Percentiles rank a stretch among this genome's conserved stretches.
Evolutionary conservation across 2,329 filamentous ascomycete species (phyloP).

Genomic region (Fusarium sp.): DNA sequence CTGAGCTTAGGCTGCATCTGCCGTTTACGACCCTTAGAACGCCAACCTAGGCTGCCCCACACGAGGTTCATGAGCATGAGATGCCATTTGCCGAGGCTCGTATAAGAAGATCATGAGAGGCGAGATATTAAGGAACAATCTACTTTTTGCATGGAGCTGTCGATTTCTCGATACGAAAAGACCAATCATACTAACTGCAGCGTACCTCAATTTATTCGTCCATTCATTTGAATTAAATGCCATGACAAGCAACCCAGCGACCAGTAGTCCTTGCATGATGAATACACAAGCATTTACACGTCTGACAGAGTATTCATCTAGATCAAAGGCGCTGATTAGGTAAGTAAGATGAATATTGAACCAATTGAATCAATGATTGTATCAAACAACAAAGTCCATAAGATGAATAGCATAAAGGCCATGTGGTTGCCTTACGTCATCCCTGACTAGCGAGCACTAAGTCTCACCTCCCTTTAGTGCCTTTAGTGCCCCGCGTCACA

Average conservation of each 20-base stretch:
- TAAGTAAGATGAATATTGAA: neutral
- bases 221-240: neutral
- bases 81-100: slow-evolving; percentile 22
- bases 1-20: neutral
- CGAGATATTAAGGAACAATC: neutral
- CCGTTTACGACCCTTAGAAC: neutral
- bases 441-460: neutral
- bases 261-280: neutral
- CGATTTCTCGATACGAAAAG: neutral
- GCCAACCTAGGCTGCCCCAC: slow-evolving; percentile 3
- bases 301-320: neutral
- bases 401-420: neutral
- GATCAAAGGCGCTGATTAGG: neutral
- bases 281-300: neutral
- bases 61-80: neutral
- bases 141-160: neutral
- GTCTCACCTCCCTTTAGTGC: neutral
- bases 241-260: neutral
- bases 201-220: neutral
- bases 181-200: neutral
- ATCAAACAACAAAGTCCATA: neutral
- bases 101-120: neutral
- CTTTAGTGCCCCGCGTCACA: slow-evolving; percentile 31
- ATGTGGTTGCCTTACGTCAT: slow-evolving; percentile 41
- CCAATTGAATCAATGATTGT: neutral